Conservation (phyloP, 305 asterid species). For the Fraxinus xanthoxyloides region DNA sequence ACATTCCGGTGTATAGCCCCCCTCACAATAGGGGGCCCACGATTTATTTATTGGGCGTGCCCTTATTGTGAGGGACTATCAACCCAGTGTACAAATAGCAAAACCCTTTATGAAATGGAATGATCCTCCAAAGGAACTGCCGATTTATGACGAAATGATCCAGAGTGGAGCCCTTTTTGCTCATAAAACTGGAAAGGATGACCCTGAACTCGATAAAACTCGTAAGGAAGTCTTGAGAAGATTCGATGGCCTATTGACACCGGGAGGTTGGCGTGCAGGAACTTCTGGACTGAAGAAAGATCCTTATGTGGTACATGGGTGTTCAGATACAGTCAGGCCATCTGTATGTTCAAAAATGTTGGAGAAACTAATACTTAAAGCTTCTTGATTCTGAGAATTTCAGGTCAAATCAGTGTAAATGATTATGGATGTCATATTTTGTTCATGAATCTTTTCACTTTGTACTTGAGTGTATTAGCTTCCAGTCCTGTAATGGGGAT, state of each 20-base stretch:
- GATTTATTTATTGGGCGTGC: no score
- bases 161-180: constrained; percentile 84
- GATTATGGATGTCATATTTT: constrained; percentile 8
- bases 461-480: neutral
- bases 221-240: constrained; percentile 56
- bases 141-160: constrained; percentile 62
- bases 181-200: constrained; percentile 53
- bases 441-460: neutral
- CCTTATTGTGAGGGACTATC: no score
- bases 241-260: constrained; percentile 38
- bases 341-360: constrained; percentile 63
- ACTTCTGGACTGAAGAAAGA: constrained; percentile 39
- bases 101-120: constrained; percentile 85
- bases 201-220: constrained; percentile 51
- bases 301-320: constrained; percentile 50
- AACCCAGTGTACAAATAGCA: no score
- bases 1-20: no score
- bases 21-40: no score
- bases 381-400: constrained; percentile 77
- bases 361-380: constrained; percentile 59
- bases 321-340: constrained; percentile 58
- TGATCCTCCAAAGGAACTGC: constrained; percentile 59
- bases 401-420: constrained; percentile 85
- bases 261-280: constrained; percentile 90
- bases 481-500: neutral